Evolutionary conservation across 2,329 filamentous ascomycete genomes (phyloP), one percentile per base, ranked within the genome.

Genomic region (Aspergillus amoenus): DNA sequence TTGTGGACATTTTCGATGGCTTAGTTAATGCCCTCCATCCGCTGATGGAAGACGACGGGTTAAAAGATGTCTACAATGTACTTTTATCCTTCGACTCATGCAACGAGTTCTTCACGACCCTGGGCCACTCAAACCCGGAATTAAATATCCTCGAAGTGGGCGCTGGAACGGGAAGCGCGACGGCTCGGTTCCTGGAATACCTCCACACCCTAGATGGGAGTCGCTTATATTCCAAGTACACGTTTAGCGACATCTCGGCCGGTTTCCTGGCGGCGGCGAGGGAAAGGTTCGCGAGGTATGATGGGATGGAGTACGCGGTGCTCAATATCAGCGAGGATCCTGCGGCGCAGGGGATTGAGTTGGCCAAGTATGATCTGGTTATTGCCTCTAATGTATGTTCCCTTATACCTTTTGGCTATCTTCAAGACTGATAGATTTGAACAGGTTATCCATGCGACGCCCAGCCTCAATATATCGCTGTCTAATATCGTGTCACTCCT

Each of bases 401-500:
- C 2, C 11, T 6, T 7, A 2, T 4, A 24, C 24, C 17, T 22
- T 21, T 1, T 18, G n/a, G 0, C 17, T 48, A 4, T 1, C 2
- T 3, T 8, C 17, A 2, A 27, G 3, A 5, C 11, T 30, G 3
- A 11, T 1, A 11, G 0, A 3, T 3, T 37, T 9, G 12, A 13
- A 5, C 17, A 50, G 47, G 73, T 74, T 4, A 60, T 75, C 18
- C 71, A 76, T 37, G 72, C 71, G 0, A 73, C 72, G 2, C 48
- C 57, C 34, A 55, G 32, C 63, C 37, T 54, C 1, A 42, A 32
- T 48, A 2, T 21, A 5, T 53, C 53, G 2, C 45, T 56, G 8
- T 24, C n/a, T 4, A 47, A 53, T 17, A 34, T 56, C 4, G 46
- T 40, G 3, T 13, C 37, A 5, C 24, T 59, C 12, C 53, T 59